A percentile compares a stretch with the other conserved stretches of the same genome.
Conservation (phyloP, 495 filamentous ascomycete genomes). For the Bathelium albidoporum region DNA sequence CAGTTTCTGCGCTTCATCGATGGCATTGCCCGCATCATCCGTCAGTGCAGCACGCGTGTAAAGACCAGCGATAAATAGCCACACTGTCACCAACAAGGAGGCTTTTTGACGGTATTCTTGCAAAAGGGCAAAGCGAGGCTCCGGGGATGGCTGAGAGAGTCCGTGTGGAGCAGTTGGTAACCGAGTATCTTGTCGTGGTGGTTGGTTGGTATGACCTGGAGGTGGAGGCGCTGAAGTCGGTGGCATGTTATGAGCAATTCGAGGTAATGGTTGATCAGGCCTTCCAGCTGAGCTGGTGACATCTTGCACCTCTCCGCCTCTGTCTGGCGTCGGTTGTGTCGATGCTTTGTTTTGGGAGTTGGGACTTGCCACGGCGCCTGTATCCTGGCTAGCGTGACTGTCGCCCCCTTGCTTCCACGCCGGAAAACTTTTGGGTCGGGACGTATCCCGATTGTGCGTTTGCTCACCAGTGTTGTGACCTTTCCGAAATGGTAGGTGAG, state of each 20-base stretch:
- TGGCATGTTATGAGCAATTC: conserved; percentile 42
- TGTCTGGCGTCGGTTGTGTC: background rate
- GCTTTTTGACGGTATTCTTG: conserved; percentile 29
- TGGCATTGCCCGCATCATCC: conserved; percentile 66
- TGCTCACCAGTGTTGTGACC: background rate
- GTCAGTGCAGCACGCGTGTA: conserved; percentile 73
- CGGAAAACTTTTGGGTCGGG: background rate
- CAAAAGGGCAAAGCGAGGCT: conserved; percentile 21
- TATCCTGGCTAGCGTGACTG: background rate
- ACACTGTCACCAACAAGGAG: conserved; percentile 61
- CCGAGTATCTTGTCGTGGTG: conserved; percentile 43
- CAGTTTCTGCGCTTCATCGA: conserved; percentile 68
- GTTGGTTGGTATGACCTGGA: conserved; percentile 38
- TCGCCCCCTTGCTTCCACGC: background rate
- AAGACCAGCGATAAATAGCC: conserved; percentile 78
- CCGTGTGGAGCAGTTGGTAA: conserved; percentile 35
- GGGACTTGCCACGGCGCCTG: background rate
- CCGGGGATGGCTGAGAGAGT: conserved; percentile 12
- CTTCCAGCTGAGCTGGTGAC: background rate
- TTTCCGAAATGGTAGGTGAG: conserved; percentile 19
- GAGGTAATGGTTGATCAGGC: conserved; percentile 30
- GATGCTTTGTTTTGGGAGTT: background rate
- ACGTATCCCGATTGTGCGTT: background rate
- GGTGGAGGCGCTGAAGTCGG: conserved; percentile 36
- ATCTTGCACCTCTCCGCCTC: background rate